These are phyloP conservation scores for Blepharisma japonicum DNA, from an alignment of 73 alveolate species.

Conservation along the genomic window DNA sequence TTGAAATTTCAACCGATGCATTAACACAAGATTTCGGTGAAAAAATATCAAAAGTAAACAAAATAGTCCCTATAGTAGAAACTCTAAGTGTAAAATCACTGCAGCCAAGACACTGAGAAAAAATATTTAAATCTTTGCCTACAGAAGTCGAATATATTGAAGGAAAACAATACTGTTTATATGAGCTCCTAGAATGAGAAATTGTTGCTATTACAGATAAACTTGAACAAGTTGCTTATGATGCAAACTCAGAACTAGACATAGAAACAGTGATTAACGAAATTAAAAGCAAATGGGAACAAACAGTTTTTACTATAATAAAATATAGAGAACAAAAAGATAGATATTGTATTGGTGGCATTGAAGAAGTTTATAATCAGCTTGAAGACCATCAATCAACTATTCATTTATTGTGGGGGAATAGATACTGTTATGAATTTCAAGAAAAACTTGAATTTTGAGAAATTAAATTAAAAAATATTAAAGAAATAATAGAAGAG, in stretches of 20 bases:
- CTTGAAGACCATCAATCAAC: conserved; percentile 90
- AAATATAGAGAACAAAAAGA: conserved; percentile 64
- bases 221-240: conserved; percentile 60
- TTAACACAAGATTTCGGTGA: no score
- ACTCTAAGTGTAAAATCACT: no score
- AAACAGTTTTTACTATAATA: conserved; percentile 64
- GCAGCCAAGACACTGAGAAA: no score
- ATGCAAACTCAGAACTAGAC: conserved; percentile 78
- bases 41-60: no score
- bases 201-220: conserved; percentile 46
- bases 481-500: conserved; percentile 47
- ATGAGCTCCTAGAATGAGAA: conserved; percentile 55
- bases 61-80: no score
- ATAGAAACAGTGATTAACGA: conserved; percentile 48
- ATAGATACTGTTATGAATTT: conserved; percentile 86
- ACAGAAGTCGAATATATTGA: no score
- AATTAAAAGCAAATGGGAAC: conserved; percentile 67
- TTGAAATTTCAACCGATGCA: no score
- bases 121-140: no score
- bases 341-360: conserved; percentile 79
- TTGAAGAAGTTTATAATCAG: conserved; percentile 88
- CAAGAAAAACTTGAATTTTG: conserved; percentile 92
- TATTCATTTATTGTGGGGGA: conserved; percentile 82
- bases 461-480: conserved; percentile 70
- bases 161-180: neutral